phyloP scores from a whole-genome alignment of 345 rosid genomes.

The Draba incana region DNA sequence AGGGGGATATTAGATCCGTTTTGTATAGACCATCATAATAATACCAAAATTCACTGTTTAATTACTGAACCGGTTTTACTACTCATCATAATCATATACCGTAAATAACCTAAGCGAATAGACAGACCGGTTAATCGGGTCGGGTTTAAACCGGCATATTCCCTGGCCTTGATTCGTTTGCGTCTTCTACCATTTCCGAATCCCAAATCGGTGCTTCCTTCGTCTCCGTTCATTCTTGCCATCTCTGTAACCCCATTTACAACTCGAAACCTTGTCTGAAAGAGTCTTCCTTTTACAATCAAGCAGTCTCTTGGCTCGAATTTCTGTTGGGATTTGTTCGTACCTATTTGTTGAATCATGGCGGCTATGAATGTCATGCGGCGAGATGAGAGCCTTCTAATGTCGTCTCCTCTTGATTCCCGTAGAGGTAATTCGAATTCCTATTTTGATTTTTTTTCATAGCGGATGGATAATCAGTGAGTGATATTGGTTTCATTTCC shows the following conservation, averaged over 20 bases:
- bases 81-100: not conserved
- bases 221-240: constrained; percentile 20
- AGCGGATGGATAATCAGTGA: not conserved
- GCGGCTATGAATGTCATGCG: constrained; percentile 69
- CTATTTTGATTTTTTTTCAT: not conserved
- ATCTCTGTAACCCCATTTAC: not conserved
- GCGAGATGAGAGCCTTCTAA: constrained; percentile 54
- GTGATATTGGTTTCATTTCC: constrained; percentile 12
- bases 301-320: not conserved
- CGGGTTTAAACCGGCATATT: constrained; percentile 19
- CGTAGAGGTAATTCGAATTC: constrained; percentile 47
- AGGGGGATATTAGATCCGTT: constrained; percentile 25
- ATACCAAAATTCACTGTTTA: too few species aligned
- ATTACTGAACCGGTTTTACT: not conserved
- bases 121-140: constrained; percentile 2
- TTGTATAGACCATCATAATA: constrained; percentile 27
- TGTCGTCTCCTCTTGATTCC: constrained; percentile 51
- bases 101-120: not conserved
- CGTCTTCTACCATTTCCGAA: constrained; percentile 2
- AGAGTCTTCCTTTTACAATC: constrained; percentile 1
- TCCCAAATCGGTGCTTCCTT: constrained; percentile 1
- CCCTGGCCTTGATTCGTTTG: constrained; percentile 19
- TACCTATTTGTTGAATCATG: constrained; percentile 47
- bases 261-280: not conserved
- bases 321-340: not conserved